Evolutionary conservation across 768 basidiomycete genomes (phyloP), one percentile per base, ranked within the genome.

Genomic region (Lepiota venenata): DNA sequence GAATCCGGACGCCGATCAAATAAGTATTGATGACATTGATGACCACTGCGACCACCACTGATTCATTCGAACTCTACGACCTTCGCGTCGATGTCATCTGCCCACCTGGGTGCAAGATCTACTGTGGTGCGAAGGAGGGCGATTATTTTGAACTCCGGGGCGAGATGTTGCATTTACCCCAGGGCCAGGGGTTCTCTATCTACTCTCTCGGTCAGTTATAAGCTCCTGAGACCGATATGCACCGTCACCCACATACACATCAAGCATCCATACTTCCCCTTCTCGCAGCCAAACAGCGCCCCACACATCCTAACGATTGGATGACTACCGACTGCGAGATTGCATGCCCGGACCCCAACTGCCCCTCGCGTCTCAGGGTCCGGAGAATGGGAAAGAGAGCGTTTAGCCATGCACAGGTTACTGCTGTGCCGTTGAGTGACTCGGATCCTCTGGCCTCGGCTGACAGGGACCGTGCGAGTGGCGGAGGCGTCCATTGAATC

Each of bases 271-370:
- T 88, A 15, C 73, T 88, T 7, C 84, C 84, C 2, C 70, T 88
- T n/a, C 70, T 87, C 7, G 82, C 85, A 8, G 84, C 84, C 15
- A 87, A 86, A 62, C 84, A 88, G 55, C 76, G 85, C 4, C 66
- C 66, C 12, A 79, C 77, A 2, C 67, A 83, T 49, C 60, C 69
- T 1, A 76, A 81, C 56, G 85, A 87, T 63, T 86, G 86, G 84
- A 86, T 88, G 79, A 70, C 81, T 4, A 82, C 83, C 1, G 85
- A 87, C 56, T 76, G 74, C 0, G 79, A 84, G 59, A 66, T 87
- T 25, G 84, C 84, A 0, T 87, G 85, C 60, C 86, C 84, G 0
- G 85, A 87, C 63, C 85, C 85, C 1, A 67, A 83, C 52, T 87
- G 86, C 66, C 76, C 72, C 41, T 84, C 84, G 3, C 69, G 72